phyloP scores from a whole-genome alignment of 2,329 filamentous ascomycete species.

The Aspergillus awamori region DNA sequence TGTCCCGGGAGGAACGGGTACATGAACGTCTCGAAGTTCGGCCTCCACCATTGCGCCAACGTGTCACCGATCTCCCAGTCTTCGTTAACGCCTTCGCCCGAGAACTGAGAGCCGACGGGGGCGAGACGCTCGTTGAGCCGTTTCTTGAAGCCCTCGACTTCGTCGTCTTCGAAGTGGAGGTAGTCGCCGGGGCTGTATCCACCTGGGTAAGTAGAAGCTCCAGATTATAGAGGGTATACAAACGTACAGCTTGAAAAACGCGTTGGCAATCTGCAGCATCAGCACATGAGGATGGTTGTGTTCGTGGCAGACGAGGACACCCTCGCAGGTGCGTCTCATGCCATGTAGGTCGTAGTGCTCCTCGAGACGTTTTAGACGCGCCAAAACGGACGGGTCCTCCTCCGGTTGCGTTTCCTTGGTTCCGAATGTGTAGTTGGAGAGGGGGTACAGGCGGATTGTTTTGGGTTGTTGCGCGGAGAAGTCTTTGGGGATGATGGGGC shows the following conservation, averaged over 20 bases:
- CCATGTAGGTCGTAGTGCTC: conserved; percentile 90
- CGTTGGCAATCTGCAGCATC: conserved; percentile 99
- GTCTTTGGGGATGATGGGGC: conserved; percentile 74
- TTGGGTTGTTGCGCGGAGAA: conserved; percentile 90
- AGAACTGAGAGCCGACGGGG: conserved; percentile 79
- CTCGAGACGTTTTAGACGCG: conserved; percentile 89
- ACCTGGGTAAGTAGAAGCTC: conserved; percentile 6
- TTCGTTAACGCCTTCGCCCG: conserved; percentile 83
- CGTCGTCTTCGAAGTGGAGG: conserved; percentile 80
- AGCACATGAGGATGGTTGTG: conserved; percentile 98
- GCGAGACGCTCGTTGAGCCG: conserved; percentile 91
- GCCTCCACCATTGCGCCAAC: conserved; percentile 96
- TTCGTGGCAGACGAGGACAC: conserved; percentile 95
- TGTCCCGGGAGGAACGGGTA: conserved; percentile 97
- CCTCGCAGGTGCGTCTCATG: conserved; percentile 97
- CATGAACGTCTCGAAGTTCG: conserved; percentile 99
- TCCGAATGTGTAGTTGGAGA: conserved; percentile 98
- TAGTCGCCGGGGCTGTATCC: conserved; percentile 80
- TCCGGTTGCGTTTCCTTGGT: conserved; percentile 98
- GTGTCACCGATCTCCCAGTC: conserved; percentile 96
- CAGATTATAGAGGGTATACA: not conserved
- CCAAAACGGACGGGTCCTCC: conserved; percentile 93
- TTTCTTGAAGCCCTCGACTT: conserved; percentile 91
- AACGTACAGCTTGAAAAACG: conserved; percentile 89
- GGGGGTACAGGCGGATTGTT: conserved; percentile 87